Conservation (phyloP, 1,284 basidiomycete species). For the Boletellus deceptivus region DNA sequence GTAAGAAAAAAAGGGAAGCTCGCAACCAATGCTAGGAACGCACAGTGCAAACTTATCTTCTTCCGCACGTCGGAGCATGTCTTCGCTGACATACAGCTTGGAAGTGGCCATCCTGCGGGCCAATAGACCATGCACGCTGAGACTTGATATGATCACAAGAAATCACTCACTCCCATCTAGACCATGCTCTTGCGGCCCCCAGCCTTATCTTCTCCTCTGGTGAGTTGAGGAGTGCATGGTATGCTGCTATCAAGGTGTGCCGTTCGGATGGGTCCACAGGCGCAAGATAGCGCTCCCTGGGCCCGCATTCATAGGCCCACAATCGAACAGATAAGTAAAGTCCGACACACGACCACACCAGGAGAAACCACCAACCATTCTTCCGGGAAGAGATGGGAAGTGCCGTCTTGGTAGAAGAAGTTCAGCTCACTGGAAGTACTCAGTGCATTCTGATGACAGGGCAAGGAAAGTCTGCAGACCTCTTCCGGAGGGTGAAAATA, state of each 20-base stretch:
- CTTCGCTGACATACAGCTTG: slow-evolving; percentile 68
- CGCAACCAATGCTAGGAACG: slow-evolving; percentile 22
- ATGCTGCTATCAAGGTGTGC: slow-evolving; percentile 78
- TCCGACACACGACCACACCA: not conserved
- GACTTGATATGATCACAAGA: not conserved
- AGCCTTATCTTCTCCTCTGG: slow-evolving; percentile 66
- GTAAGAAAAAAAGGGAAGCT: slow-evolving; percentile 7
- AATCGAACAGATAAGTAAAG: not conserved
- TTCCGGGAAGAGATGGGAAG: slow-evolving; percentile 84
- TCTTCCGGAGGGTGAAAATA: slow-evolving; percentile 84
- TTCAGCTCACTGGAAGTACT: slow-evolving; percentile 63
- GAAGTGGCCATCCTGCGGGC: slow-evolving; percentile 72
- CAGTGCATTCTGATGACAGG: not conserved
- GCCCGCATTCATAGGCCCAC: not conserved
- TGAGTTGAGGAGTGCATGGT: slow-evolving; percentile 80
- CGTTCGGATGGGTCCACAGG: slow-evolving; percentile 82
- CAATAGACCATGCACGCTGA: slow-evolving; percentile 7
- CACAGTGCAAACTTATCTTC: slow-evolving; percentile 77
- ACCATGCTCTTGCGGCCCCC: slow-evolving; percentile 83
- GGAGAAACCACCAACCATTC: slow-evolving; percentile 59
- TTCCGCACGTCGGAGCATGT: slow-evolving; percentile 68
- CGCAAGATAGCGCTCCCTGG: slow-evolving; percentile 77
- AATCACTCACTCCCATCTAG: slow-evolving; percentile 78
- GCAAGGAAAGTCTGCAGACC: slow-evolving; percentile 37
- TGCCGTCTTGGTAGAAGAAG: slow-evolving; percentile 91